Percentiles rank a stretch among this genome's conserved stretches.
phyloP scores from a whole-genome alignment of 108 stramenopile genomes.

The Fragilariopsis cylindrus region DNA sequence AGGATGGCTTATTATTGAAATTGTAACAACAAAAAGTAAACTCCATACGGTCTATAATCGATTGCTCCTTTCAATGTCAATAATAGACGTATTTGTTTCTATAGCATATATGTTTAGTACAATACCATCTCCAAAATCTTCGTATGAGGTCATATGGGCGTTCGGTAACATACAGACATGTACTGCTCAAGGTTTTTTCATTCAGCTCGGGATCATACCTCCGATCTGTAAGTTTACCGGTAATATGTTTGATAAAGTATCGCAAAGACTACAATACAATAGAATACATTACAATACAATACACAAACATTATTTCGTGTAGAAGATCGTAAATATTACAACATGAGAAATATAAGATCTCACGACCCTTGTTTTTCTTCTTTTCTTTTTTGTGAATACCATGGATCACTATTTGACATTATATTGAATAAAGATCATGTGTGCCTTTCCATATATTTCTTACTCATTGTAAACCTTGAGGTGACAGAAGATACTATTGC shows the following conservation, averaged over 20 bases:
- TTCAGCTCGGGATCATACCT: constrained; percentile 38
- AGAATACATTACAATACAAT: not conserved
- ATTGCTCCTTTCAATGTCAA: constrained; percentile 31
- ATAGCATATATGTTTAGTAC: constrained; percentile 39
- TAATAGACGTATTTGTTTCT: constrained; percentile 21
- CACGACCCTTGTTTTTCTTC: not conserved
- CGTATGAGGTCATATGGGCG: constrained; percentile 25
- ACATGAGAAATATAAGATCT: not conserved
- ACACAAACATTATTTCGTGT: not conserved
- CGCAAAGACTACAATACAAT: not conserved
- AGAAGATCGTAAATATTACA: not conserved
- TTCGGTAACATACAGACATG: constrained; percentile 45
- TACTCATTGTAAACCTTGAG: constrained; percentile 40
- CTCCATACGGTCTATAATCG: constrained; percentile 17
- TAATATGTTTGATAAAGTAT: not conserved
- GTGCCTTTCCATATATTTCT: constrained; percentile 46
- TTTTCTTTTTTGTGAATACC: not conserved
- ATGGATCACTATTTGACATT: too few species aligned
- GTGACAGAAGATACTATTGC: constrained; percentile 30
- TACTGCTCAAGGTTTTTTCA: constrained; percentile 61
- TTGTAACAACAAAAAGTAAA: constrained; percentile 6
- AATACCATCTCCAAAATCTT: constrained; percentile 39
- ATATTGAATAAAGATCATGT: constrained; percentile 30
- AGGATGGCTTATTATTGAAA: constrained; percentile 14
- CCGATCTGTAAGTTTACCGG: constrained; percentile 32